phyloP scores from a whole-genome alignment of 139 green algal species.

The Picochlorum sp. region DNA sequence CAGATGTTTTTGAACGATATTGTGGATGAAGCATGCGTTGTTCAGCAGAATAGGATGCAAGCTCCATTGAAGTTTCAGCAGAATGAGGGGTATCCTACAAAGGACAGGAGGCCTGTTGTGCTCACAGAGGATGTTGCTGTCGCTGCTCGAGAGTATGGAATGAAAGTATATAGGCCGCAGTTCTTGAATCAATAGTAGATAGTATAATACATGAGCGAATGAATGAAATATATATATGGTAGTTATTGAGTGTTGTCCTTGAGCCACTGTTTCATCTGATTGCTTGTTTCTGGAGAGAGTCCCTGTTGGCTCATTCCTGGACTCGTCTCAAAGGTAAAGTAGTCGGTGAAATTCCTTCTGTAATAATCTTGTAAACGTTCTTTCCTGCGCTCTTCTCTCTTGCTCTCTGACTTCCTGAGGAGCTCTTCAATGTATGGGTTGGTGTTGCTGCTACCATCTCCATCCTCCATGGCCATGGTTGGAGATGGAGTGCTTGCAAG shows the following conservation, averaged over 20 bases:
- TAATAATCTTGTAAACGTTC: conserved; percentile 36
- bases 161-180: conserved; percentile 21
- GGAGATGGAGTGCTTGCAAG: too few relatives aligned
- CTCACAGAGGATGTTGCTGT: conserved; percentile 32
- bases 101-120: conserved; percentile 31
- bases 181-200: conserved; percentile 16
- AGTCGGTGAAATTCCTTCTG: conserved; percentile 19
- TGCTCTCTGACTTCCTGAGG: conserved; percentile 29
- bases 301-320: conserved; percentile 4
- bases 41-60: conserved; percentile 21
- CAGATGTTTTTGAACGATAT: conserved; percentile 33
- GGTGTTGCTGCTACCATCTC: background rate
- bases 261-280: conserved; percentile 18
- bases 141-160: conserved; percentile 32
- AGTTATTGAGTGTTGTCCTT: background rate
- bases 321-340: conserved; percentile 8
- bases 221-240: too few relatives aligned
- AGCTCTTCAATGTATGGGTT: conserved; percentile 28
- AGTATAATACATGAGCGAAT: too few relatives aligned
- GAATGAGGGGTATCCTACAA: conserved; percentile 21
- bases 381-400: conserved; percentile 23
- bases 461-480: background rate
- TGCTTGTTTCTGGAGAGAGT: conserved; percentile 1
- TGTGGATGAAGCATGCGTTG: conserved; percentile 29
- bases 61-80: conserved; percentile 20